These are phyloP conservation scores for Haplosporangium sp. DNA, from an alignment of 371 early-diverging fungal species.

Conservation along the genomic window DNA sequence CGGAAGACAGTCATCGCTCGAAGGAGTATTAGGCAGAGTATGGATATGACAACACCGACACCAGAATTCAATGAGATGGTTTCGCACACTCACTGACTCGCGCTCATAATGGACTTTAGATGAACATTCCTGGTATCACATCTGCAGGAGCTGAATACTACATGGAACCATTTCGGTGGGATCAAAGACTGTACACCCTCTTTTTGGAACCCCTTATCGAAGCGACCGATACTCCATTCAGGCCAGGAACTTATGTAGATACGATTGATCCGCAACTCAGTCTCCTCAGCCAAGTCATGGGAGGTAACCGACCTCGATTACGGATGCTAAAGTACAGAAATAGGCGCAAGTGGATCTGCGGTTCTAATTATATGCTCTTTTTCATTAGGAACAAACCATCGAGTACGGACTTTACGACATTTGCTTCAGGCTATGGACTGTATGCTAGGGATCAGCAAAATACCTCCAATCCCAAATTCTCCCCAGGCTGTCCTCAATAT, in stretches of 20 bases:
- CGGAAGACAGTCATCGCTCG: conserved; percentile 57
- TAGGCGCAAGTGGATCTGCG: not conserved
- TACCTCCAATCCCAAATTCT: conserved; percentile 57
- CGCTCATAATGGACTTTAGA: conserved; percentile 11
- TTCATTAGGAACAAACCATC: conserved; percentile 56
- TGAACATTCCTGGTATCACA: conserved; percentile 68
- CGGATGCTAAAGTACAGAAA: not conserved
- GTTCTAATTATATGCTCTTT: too few relatives aligned
- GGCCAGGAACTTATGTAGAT: conserved; percentile 15
- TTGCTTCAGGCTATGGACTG: conserved; percentile 67
- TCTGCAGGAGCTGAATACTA: conserved; percentile 68
- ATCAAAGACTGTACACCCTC: conserved; percentile 73
- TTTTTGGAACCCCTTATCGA: conserved; percentile 62
- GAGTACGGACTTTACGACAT: conserved; percentile 56
- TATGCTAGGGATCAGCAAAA: conserved; percentile 61
- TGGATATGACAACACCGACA: not conserved
- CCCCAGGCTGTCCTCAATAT: conserved; percentile 55
- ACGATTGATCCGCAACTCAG: conserved; percentile 62
- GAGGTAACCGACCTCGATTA: conserved; percentile 53
- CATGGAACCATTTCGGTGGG: conserved; percentile 82
- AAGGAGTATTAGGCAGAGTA: conserved; percentile 58
- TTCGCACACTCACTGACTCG: too few relatives aligned
- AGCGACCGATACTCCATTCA: conserved; percentile 61
- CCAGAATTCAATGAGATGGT: too few relatives aligned
- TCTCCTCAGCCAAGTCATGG: conserved; percentile 74